Base-by-base conservation (phyloP, 192 early-diverging fungal species). In the Coemansia sp. region DNA sequence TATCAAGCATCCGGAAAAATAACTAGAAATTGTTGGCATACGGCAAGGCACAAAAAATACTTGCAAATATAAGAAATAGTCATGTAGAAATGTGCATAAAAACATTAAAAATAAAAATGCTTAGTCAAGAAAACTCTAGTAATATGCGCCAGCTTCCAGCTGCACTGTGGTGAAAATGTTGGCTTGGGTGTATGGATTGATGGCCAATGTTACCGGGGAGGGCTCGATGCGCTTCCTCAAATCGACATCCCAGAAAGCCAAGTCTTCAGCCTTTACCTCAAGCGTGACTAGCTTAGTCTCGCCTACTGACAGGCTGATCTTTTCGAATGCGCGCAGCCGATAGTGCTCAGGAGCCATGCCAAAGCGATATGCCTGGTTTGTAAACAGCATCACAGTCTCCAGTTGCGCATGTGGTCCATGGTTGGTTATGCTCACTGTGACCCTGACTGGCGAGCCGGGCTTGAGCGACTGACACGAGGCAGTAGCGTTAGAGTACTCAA, bases 341-440 rank as follows among this genome's bases (percentile, higher is more conserved):
- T 60, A 68, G 18, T 69, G 66, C 19, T 78, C 76, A 2, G 83
- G 81, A n/a, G 80, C 73, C n/a, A 69, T 42, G 18, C 67, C 61
- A 18, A 54, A 59, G n/a, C 83, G 78, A 30, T 68, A 70, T 14
- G 53, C 49, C 39, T 82, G 81, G 36, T 65, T 43, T 13, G 81
- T 68, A 29, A 80, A 84, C 67, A 81, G 60, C 27, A 80, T 56
- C 11, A 82, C 80, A 0, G 70, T 51, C 55, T 85, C 81, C 42
- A 77, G 80, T 50, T 70, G 75, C 4, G 65, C 48, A 8, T 47
- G 33, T 17, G 68, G 40, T n/a, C 79, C 65, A 0, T 46, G 56
- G 55, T 84, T 84, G 5, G 70, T 69, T 8, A 83, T 35, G 8
- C 11, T 64, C 9, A 85, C 50, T 0, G 53, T 55, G 1, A 68